phyloP scores from a whole-genome alignment of 257 asterid species.

The Datura wrightii region DNA sequence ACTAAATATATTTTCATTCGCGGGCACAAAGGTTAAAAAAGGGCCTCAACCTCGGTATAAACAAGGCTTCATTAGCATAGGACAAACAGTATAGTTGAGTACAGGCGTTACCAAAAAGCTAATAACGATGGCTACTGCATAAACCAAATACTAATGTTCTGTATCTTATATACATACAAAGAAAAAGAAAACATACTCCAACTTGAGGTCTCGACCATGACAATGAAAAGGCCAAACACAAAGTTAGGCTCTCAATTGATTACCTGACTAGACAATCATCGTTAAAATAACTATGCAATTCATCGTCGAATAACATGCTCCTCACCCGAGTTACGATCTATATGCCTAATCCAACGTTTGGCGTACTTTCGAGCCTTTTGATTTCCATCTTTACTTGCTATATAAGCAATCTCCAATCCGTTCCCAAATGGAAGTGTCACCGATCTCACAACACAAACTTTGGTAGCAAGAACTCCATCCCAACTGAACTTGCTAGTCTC shows the following conservation, averaged over 20 bases:
- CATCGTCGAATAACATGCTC: slow-evolving; percentile 44
- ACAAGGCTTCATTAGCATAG: slow-evolving; percentile 14
- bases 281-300: neutral
- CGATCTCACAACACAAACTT: slow-evolving; percentile 37
- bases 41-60: slow-evolving; percentile 22
- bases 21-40: neutral
- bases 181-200: neutral
- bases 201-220: neutral
- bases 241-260: neutral
- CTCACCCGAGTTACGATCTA: slow-evolving; percentile 45
- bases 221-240: too few relatives aligned
- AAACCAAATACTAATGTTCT: neutral
- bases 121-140: neutral
- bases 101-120: neutral
- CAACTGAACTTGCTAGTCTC: slow-evolving; percentile 33
- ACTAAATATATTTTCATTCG: neutral
- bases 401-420: slow-evolving; percentile 44
- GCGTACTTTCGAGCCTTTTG: neutral
- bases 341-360: slow-evolving; percentile 41
- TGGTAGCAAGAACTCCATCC: slow-evolving; percentile 29
- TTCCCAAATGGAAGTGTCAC: slow-evolving; percentile 44
- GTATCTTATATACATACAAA: neutral
- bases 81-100: neutral
- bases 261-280: neutral
- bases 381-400: slow-evolving; percentile 35